phyloP scores from a whole-genome alignment of 495 filamentous ascomycete species.

The Lichenothelia convexa region DNA sequence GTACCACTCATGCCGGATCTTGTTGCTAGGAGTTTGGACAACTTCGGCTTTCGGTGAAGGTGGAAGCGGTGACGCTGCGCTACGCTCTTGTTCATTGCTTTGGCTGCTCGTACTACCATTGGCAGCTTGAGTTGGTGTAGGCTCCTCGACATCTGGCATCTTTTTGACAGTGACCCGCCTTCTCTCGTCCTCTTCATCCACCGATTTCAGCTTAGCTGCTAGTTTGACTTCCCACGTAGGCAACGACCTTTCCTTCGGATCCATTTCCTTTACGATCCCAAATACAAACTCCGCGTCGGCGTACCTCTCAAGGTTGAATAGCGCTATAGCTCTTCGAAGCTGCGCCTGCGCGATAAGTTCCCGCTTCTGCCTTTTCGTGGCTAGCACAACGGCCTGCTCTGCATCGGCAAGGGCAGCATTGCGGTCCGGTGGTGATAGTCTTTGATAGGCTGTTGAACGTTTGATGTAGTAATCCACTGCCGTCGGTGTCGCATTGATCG shows the following conservation, averaged over 20 bases:
- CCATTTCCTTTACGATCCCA: conserved; percentile 40
- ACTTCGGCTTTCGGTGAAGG: conserved; percentile 8
- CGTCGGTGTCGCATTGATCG: conserved; percentile 43
- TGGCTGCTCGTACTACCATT: background rate
- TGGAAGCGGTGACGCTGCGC: background rate
- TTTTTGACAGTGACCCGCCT: conserved; percentile 39
- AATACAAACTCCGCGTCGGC: conserved; percentile 65
- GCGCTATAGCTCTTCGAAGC: conserved; percentile 56
- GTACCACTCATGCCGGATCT: conserved; percentile 68
- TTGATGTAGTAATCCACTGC: conserved; percentile 74
- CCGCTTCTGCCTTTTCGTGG: conserved; percentile 54
- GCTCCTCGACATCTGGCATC: conserved; percentile 36
- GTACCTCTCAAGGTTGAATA: conserved; percentile 50
- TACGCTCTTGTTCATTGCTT: background rate
- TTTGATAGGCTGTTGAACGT: conserved; percentile 67
- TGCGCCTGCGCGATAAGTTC: conserved; percentile 68
- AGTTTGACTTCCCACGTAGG: conserved; percentile 45
- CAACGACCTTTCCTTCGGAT: conserved; percentile 41
- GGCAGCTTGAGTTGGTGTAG: background rate
- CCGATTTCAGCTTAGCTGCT: conserved; percentile 28
- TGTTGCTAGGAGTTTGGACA: conserved; percentile 33
- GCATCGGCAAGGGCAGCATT: conserved; percentile 57
- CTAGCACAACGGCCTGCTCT: conserved; percentile 53
- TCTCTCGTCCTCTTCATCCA: conserved; percentile 36
- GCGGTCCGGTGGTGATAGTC: conserved; percentile 35